A percentile compares a stretch with the other conserved stretches of the same genome.
These are phyloP conservation scores for Tephrocybe sp. DNA, from an alignment of 768 basidiomycete species.

Conservation along the genomic window DNA sequence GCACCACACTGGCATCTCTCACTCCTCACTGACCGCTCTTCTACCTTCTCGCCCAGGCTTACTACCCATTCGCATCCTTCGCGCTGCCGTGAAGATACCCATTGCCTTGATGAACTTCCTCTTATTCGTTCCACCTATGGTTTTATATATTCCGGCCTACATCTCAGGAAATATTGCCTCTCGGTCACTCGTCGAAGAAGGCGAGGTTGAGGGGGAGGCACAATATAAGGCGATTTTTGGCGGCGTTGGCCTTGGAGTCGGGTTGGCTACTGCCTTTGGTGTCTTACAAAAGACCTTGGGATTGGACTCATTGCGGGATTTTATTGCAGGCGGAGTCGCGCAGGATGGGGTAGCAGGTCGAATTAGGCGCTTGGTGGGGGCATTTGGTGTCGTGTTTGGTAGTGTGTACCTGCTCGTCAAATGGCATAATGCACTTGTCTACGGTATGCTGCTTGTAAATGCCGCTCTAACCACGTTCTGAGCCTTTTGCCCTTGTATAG, in stretches of 20 bases:
- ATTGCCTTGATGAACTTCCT: slow-evolving; percentile 33
- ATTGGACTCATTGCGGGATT: slow-evolving; percentile 9
- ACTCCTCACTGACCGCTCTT: slow-evolving; percentile 38
- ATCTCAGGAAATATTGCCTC: slow-evolving; percentile 43
- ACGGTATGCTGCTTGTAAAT: slow-evolving; percentile 25
- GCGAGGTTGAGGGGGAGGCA: slow-evolving; percentile 68
- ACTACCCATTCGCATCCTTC: not conserved
- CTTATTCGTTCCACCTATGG: slow-evolving; percentile 41
- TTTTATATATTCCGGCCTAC: slow-evolving; percentile 62
- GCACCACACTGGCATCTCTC: slow-evolving; percentile 48
- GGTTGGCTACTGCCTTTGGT: slow-evolving; percentile 23
- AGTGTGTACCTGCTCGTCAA: slow-evolving; percentile 36
- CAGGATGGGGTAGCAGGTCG: slow-evolving; percentile 4
- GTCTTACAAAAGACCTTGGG: slow-evolving; percentile 18
- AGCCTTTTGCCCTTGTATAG: slow-evolving; percentile 16
- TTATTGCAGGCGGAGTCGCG: slow-evolving; percentile 4
- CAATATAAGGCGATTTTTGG: slow-evolving; percentile 71
- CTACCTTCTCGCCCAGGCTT: not conserved
- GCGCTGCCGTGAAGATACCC: slow-evolving; percentile 31
- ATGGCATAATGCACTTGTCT: slow-evolving; percentile 47
- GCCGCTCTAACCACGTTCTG: not conserved
- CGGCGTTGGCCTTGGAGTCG: slow-evolving; percentile 38
- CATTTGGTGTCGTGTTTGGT: slow-evolving; percentile 21
- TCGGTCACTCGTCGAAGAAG: slow-evolving; percentile 39
- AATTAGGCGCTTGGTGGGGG: slow-evolving; percentile 4